These are phyloP conservation scores for Piper betle DNA, from an alignment of 164 flowering plant species.

Conservation along the genomic window DNA sequence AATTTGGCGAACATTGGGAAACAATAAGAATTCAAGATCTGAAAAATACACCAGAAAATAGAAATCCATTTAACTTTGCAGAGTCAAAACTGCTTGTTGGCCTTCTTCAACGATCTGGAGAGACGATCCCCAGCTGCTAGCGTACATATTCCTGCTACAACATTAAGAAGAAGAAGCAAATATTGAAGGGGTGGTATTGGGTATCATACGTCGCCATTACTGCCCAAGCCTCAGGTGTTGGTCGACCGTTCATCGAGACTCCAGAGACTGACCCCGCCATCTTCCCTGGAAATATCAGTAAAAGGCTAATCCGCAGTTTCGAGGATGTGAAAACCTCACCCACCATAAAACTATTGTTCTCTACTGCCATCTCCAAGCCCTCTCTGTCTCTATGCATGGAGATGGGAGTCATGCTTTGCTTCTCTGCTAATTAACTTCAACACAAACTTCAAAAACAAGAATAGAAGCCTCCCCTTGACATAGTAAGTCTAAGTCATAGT, in stretches of 20 bases:
- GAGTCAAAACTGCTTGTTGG: too few relatives aligned
- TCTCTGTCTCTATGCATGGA: background rate
- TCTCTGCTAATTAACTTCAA: background rate
- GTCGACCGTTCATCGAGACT: too few relatives aligned
- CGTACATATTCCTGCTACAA: too few relatives aligned
- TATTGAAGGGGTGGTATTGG: background rate
- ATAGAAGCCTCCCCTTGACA: conserved; percentile 8
- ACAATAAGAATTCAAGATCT: too few relatives aligned
- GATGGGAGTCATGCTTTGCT: background rate
- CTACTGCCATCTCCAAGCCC: background rate
- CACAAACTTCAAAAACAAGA: conserved; percentile 4
- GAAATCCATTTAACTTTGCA: too few relatives aligned
- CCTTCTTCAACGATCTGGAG: too few relatives aligned
- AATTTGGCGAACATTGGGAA: too few relatives aligned
- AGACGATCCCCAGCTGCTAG: too few relatives aligned
- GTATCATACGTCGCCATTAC: background rate
- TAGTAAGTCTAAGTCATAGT: background rate
- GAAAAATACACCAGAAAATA: too few relatives aligned
- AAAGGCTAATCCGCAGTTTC: background rate
- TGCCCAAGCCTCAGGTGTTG: too few relatives aligned
- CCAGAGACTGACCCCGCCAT: too few relatives aligned
- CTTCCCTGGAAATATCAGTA: background rate
- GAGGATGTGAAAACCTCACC: conserved; percentile 1
- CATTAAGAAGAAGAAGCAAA: too few relatives aligned
- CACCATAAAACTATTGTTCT: background rate